A percentile compares a stretch with the other conserved stretches of the same genome.
These are phyloP conservation scores for Eucalyptus pumila DNA, from an alignment of 345 rosid genomes.

Conservation along the genomic window DNA sequence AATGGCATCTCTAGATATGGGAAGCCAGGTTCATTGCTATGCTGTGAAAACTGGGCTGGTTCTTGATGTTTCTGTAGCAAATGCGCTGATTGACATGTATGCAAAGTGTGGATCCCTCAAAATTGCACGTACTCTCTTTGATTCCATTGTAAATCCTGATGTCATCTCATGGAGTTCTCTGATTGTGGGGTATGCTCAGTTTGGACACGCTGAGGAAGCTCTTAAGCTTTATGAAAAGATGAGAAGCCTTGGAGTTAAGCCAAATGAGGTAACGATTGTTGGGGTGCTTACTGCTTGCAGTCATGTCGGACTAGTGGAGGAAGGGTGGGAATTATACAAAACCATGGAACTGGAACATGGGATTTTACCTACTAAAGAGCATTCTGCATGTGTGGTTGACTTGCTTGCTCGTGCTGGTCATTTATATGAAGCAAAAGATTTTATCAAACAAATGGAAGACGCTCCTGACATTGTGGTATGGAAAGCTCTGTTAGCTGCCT, in stretches of 20 bases:
- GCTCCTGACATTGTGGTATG: slow-evolving; percentile 51
- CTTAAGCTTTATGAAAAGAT: slow-evolving; percentile 40
- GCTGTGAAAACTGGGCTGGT: slow-evolving; percentile 33
- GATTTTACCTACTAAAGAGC: slow-evolving; percentile 44
- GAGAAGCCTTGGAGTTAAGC: slow-evolving; percentile 30
- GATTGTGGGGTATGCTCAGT: slow-evolving; percentile 68
- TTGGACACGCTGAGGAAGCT: slow-evolving; percentile 63
- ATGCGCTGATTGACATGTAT: slow-evolving; percentile 66
- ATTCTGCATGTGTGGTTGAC: slow-evolving; percentile 64
- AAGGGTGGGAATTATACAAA: slow-evolving; percentile 49
- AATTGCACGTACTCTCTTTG: slow-evolving; percentile 35
- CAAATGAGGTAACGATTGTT: slow-evolving; percentile 48
- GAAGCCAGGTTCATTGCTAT: slow-evolving; percentile 51
- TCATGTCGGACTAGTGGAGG: slow-evolving; percentile 57
- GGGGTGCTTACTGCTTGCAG: slow-evolving; percentile 69
- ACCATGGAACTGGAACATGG: slow-evolving; percentile 37
- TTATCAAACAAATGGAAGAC: slow-evolving; percentile 34
- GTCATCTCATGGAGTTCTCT: slow-evolving; percentile 71
- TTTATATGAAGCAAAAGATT: slow-evolving; percentile 47
- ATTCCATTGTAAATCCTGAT: slow-evolving; percentile 34
- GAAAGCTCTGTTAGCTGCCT: slow-evolving; percentile 67
- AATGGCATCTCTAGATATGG: slow-evolving; percentile 52
- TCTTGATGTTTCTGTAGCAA: slow-evolving; percentile 27
- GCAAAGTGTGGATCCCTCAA: slow-evolving; percentile 58
- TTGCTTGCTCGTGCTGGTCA: slow-evolving; percentile 73